Evolutionary conservation across 2,329 filamentous ascomycete species (phyloP), one percentile per base, ranked within the genome.

Genomic region (Diaporthe humulicola): DNA sequence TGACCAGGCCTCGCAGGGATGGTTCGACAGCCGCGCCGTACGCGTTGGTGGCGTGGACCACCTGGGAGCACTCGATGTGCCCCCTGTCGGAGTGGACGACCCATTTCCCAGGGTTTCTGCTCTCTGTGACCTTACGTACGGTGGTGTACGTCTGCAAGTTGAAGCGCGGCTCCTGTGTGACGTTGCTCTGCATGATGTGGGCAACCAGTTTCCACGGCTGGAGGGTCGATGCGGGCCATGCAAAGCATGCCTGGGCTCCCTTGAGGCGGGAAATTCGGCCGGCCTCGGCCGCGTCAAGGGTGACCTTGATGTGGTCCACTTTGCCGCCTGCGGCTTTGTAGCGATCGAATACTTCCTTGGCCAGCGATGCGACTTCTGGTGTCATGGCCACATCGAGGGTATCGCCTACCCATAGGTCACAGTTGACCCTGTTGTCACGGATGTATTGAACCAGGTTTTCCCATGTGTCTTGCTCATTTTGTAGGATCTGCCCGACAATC

Each of bases 21-120:
- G 77, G 76, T 38, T 76, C 77, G 33, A 77, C 40, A 1, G 77
- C 77, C 14, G 77, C 70, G 58, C 73, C 52, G 52, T 77, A 77
- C 1, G 76, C 76, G 9, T 77, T 77, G 15, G 61, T 75, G 5
- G 76, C 76, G 38, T 77, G 76, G 14, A 77, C 73, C 15, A 77
- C 75, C 9, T 56, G 50, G 4, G 36, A 33, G 70, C 76, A 77
- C 30, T 71, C 71, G 56, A 77, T 70, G 0, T 40, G 17, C 45
- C 76, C 76, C 25, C 75, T 45, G 33, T 77, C 74, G 2, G 73
- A 71, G n/a, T 76, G 57, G 1, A 77, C 76, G 1, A 74, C 25
- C 76, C 75, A 77, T 1, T 58, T 73, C 4, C 36, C n/a, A 17
- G 36, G 3, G 22, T 36, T 1, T 8, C 1, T 48, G 1, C 30